These are phyloP conservation scores for Pelargonium citronellum DNA, from an alignment of 441 rosid species.

Conservation along the genomic window DNA sequence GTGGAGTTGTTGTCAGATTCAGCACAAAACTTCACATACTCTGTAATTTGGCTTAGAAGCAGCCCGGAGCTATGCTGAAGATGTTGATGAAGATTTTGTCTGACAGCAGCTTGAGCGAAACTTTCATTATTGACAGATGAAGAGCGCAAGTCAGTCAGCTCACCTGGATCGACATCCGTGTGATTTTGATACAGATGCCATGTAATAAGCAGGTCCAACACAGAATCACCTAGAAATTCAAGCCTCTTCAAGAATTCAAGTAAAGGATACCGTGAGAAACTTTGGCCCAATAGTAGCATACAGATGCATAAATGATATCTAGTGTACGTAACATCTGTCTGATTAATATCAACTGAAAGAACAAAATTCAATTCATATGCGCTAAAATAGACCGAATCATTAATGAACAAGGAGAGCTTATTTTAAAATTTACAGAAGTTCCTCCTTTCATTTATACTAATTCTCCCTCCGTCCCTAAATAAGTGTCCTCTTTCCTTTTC, in stretches of 20 bases:
- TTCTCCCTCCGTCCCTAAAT: too few relatives aligned
- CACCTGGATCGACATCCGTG: conserved; percentile 65
- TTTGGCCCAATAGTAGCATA: not conserved
- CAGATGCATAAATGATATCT: too few relatives aligned
- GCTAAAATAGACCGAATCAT: too few relatives aligned
- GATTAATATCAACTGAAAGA: too few relatives aligned
- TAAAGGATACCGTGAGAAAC: conserved; percentile 18
- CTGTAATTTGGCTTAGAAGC: conserved; percentile 51
- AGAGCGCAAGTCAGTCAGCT: conserved; percentile 84
- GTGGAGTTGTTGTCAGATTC: conserved; percentile 32
- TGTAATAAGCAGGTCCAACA: conserved; percentile 80
- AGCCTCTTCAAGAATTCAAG: conserved; percentile 58
- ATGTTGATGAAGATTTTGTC: conserved; percentile 46
- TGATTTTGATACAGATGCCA: conserved; percentile 65
- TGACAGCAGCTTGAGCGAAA: conserved; percentile 77
- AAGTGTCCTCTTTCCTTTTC: too few relatives aligned
- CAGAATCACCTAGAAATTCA: conserved; percentile 93
- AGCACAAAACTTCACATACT: conserved; percentile 46
- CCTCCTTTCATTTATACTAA: too few relatives aligned
- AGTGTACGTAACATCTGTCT: too few relatives aligned
- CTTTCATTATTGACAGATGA: conserved; percentile 79
- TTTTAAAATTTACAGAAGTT: too few relatives aligned
- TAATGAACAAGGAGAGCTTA: too few relatives aligned
- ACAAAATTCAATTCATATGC: too few relatives aligned
- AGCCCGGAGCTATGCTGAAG: conserved; percentile 49